A percentile compares a stretch with the other conserved stretches of the same genome.
These are phyloP conservation scores for Cutaneotrichosporon sp. DNA, from an alignment of 1,284 basidiomycete species.

Conservation along the genomic window DNA sequence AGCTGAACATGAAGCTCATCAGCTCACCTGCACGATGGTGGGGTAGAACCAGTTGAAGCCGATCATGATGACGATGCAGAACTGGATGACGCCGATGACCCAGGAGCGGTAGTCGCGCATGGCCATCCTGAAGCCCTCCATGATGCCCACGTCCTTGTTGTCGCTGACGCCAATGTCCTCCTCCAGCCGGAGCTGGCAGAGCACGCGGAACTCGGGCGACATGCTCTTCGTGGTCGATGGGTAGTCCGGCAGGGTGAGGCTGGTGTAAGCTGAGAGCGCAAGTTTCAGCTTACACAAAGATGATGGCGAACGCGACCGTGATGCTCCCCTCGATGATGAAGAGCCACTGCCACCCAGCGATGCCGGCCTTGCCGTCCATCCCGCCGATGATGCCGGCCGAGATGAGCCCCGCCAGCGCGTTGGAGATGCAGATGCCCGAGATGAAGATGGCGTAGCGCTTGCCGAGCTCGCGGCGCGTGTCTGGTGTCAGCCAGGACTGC, in stretches of 20 bases:
- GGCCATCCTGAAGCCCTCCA: slow-evolving; percentile 33
- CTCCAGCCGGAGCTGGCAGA: slow-evolving; percentile 20
- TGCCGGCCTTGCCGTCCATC: slow-evolving; percentile 37
- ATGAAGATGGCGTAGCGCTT: slow-evolving; percentile 41
- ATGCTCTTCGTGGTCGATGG: slow-evolving; percentile 22
- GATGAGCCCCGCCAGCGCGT: slow-evolving; percentile 50
- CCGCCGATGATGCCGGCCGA: slow-evolving; percentile 39
- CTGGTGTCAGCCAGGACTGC: slow-evolving; percentile 5
- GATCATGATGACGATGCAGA: slow-evolving; percentile 32
- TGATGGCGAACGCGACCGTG: slow-evolving; percentile 39
- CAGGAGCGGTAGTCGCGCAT: slow-evolving; percentile 35
- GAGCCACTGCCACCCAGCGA: slow-evolving; percentile 43
- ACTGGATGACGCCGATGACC: slow-evolving; percentile 35
- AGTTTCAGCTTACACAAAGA: slow-evolving; percentile 21
- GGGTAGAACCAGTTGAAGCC: slow-evolving; percentile 41
- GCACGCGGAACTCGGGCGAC: slow-evolving; percentile 16
- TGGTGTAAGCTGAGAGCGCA: not conserved
- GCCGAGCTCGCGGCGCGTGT: slow-evolving; percentile 33
- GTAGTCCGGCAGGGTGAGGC: slow-evolving; percentile 21
- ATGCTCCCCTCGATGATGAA: slow-evolving; percentile 42
- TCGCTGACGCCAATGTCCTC: slow-evolving; percentile 33
- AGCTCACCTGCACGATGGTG: slow-evolving; percentile 34
- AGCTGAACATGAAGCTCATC: slow-evolving; percentile 27
- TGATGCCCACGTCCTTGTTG: slow-evolving; percentile 27
- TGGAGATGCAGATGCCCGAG: slow-evolving; percentile 47